Conservation (phyloP, 768 basidiomycete genomes). For the Rhizopogon vesiculosus region DNA sequence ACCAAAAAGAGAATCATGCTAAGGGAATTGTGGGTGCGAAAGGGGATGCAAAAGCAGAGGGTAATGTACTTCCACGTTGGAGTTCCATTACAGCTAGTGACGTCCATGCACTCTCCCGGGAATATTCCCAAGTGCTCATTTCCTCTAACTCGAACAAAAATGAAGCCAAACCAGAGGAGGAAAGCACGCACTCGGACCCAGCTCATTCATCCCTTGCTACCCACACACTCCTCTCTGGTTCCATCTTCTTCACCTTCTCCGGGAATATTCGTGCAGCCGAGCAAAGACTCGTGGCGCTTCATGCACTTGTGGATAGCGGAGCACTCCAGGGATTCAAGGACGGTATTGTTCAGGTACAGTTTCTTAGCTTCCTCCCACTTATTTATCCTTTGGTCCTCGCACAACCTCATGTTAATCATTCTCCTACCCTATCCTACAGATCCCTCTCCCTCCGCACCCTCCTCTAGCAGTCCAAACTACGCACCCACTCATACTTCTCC, state of each 20-base stretch:
- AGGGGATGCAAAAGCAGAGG: conserved; percentile 8
- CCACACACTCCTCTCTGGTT: conserved; percentile 58
- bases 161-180: conserved; percentile 6
- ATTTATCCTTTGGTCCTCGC: conserved; percentile 13
- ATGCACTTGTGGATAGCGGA: conserved; percentile 63
- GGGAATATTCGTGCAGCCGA: conserved; percentile 46
- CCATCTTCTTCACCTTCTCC: conserved; percentile 57
- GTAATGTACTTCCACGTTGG: conserved; percentile 18
- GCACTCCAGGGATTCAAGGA: conserved; percentile 35
- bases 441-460: conserved; percentile 29
- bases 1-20: conserved; percentile 2
- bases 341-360: conserved; percentile 34
- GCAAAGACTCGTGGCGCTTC: conserved; percentile 52
- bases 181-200: conserved; percentile 18
- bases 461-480: conserved; percentile 56
- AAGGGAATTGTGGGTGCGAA: conserved; percentile 3
- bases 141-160: not conserved
- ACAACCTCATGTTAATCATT: not conserved
- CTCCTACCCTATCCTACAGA: conserved; percentile 9
- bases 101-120: conserved; percentile 11
- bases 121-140: not conserved
- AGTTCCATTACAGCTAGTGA: conserved; percentile 25
- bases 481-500: conserved; percentile 61
- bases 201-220: conserved; percentile 40
- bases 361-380: not conserved